Conservation (phyloP, 306 rosid genomes). For the Oemleria cerasiformis region DNA sequence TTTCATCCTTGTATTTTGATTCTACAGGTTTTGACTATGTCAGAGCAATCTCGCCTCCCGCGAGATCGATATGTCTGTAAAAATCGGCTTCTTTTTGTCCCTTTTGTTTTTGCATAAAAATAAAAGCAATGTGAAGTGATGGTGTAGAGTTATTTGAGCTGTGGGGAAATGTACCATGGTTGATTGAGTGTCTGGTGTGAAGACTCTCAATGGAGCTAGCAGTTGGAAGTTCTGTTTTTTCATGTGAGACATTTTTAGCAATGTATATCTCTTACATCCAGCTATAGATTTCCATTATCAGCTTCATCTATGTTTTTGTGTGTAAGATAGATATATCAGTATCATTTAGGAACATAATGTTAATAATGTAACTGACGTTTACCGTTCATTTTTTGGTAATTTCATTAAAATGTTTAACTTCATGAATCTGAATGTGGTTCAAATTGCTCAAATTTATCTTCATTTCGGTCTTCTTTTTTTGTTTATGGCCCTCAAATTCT, state of each 20-base stretch:
- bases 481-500: not conserved
- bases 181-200: not conserved
- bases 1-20: not conserved
- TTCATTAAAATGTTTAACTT: not conserved
- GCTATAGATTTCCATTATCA: not conserved
- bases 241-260: not conserved
- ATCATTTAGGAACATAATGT: not conserved
- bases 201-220: not conserved
- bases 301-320: not conserved
- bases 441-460: not conserved
- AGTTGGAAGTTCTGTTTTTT: conserved; percentile 4
- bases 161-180: conserved; percentile 16
- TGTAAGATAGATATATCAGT: not conserved
- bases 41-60: conserved; percentile 15
- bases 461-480: not conserved
- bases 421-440: not conserved
- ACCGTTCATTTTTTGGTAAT: not conserved
- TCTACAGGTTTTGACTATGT: conserved; percentile 22
- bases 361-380: not conserved
- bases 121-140: not conserved
- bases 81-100: conserved; percentile 5
- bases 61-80: conserved; percentile 17
- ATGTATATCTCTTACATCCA: not conserved
- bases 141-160: conserved; percentile 7
- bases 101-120: conserved; percentile 15